Conservation (phyloP, 495 filamentous ascomycete species). For the Aspergillus bridgeri region DNA sequence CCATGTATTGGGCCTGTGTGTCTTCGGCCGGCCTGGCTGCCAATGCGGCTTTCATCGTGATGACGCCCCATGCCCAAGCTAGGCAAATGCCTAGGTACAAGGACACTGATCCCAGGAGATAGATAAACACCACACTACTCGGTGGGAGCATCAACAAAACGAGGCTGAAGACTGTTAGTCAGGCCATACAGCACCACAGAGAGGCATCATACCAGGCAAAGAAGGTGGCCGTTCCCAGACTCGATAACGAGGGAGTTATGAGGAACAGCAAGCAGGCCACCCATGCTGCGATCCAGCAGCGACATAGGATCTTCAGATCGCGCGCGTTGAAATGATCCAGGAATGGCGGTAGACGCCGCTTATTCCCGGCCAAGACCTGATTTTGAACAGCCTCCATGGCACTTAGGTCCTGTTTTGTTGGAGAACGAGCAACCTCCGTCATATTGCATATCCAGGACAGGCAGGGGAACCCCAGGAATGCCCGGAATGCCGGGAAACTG, state of each 20-base stretch:
- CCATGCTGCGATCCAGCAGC: slow-evolving; percentile 42
- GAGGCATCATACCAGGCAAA: slow-evolving; percentile 18
- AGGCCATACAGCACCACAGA: neutral
- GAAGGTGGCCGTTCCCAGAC: slow-evolving; percentile 25
- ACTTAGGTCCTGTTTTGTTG: neutral
- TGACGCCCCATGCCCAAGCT: slow-evolving; percentile 43
- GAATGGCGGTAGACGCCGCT: slow-evolving; percentile 28
- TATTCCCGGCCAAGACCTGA: neutral
- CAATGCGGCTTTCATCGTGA: slow-evolving; percentile 38
- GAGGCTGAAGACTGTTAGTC: slow-evolving; percentile 19
- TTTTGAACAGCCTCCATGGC: neutral
- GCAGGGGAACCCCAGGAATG: no score
- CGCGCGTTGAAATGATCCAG: slow-evolving; percentile 45
- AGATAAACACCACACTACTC: slow-evolving; percentile 36
- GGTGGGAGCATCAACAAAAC: slow-evolving; percentile 38
- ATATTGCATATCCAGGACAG: no score
- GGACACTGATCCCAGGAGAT: slow-evolving; percentile 31
- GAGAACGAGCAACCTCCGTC: no score
- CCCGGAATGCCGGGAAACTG: neutral
- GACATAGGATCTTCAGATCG: slow-evolving; percentile 44
- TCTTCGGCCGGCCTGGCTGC: slow-evolving; percentile 37
- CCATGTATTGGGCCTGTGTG: slow-evolving; percentile 29
- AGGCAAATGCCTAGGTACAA: slow-evolving; percentile 35
- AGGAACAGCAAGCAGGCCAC: slow-evolving; percentile 41
- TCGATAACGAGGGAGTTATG: slow-evolving; percentile 30